These are phyloP conservation scores for Hibiscus syriacus DNA, from an alignment of 345 rosid genomes.

Conservation along the genomic window DNA sequence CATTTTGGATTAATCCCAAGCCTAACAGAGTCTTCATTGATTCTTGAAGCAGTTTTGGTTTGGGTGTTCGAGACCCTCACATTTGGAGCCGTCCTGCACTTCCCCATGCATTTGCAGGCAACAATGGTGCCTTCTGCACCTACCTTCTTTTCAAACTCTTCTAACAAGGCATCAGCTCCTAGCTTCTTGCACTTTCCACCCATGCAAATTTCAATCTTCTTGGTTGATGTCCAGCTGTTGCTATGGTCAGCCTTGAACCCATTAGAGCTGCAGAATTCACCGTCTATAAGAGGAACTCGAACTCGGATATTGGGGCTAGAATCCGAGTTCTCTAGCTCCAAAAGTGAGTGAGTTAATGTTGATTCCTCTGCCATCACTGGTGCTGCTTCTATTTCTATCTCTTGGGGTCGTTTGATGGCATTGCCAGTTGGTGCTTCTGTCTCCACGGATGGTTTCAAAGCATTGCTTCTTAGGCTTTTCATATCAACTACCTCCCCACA, in stretches of 20 bases:
- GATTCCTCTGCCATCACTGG: background rate
- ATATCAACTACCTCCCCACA: slow-evolving; percentile 43
- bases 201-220: slow-evolving; percentile 66
- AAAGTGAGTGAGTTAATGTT: background rate
- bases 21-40: slow-evolving; percentile 20
- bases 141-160: slow-evolving; percentile 44
- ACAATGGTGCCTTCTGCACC: slow-evolving; percentile 42
- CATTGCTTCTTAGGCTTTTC: slow-evolving; percentile 28
- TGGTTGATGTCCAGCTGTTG: slow-evolving; percentile 1
- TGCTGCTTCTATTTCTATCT: background rate
- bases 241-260: background rate
- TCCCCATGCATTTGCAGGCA: slow-evolving; percentile 74
- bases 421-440: background rate
- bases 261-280: background rate
- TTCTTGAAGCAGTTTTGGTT: background rate
- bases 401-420: background rate
- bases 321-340: slow-evolving; percentile 1
- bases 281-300: background rate
- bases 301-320: background rate
- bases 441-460: background rate
- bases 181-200: slow-evolving; percentile 66
- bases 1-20: slow-evolving; percentile 41
- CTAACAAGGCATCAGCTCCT: slow-evolving; percentile 48
- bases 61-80: slow-evolving; percentile 31
- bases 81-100: slow-evolving; percentile 70